Base-by-base conservation (phyloP, 2,329 filamentous ascomycete species). In the Hymenoscyphus salicellus region DNA sequence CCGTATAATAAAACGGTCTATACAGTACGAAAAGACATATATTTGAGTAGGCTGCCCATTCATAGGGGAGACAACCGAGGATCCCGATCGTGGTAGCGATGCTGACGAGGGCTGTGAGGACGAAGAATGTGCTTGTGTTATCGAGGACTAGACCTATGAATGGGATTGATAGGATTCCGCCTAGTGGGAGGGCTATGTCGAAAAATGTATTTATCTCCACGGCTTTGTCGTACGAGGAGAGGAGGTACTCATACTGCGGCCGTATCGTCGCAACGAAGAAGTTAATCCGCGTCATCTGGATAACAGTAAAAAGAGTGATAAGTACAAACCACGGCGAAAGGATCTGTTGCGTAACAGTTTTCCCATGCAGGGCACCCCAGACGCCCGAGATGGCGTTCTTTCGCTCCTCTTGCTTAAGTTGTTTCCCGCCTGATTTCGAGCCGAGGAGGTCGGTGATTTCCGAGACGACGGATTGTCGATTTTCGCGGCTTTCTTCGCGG, bases 231-330 rank as follows among this genome's bases (percentile, higher is more conserved):
- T 81, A 80, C 11, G 86, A 86, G 56, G 81, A 81, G 17, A 97
- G 85, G 8, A 97, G 84, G 71, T 88, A 89, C 55, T 87, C 84
- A 78, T 96, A 96, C 76, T 97, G 93, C 1, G 89, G 83, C 1
- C 90, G 84, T 68, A 96, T 89, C 2, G 93, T 96, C 3, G 93
- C 92, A 61, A 97, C 91, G 75, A 96, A 96, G 80, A 93, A 96
- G 79, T 96, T 96, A 83, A 96, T 96, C 33, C 89, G 84, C 1
- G 88, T 88, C 87, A 90, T 91, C 75, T 90, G 88, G 46, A 91
- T 78, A 36, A 90, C 82, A 32, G 72, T 96, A 75, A 96, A 94
- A 23, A 92, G 77, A 5, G 91, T 90, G 71, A 96, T 91, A 43
- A 96, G 82, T 20, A 92, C 80, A 76, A 95, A 97, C 92, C 92